phyloP scores from a whole-genome alignment of 2,329 filamentous ascomycete species.

The Polychaeton citri region DNA sequence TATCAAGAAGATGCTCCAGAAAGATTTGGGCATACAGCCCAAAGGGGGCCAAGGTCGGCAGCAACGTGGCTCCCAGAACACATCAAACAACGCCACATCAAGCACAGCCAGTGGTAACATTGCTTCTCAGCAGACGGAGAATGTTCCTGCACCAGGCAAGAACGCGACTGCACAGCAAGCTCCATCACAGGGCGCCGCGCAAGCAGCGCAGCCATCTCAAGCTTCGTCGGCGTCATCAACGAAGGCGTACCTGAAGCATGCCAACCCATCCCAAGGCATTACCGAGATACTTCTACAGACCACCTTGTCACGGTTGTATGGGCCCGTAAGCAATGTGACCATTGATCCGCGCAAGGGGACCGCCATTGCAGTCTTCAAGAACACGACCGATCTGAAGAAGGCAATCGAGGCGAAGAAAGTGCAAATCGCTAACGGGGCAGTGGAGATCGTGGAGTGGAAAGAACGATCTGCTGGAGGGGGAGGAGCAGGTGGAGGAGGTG shows the following conservation, averaged over 20 bases:
- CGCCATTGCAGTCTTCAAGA: slow-evolving; percentile 79
- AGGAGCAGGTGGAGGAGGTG: slow-evolving; percentile 6
- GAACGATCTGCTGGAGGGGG: slow-evolving; percentile 26
- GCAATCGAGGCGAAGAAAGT: slow-evolving; percentile 74
- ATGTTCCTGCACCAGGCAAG: slow-evolving; percentile 5
- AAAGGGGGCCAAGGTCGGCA: slow-evolving; percentile 14
- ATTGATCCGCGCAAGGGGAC: slow-evolving; percentile 93
- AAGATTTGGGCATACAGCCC: slow-evolving; percentile 45
- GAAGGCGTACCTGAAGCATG: slow-evolving; percentile 43
- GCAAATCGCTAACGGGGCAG: slow-evolving; percentile 67
- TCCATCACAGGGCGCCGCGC: slow-evolving; percentile 16
- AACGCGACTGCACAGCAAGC: slow-evolving; percentile 5
- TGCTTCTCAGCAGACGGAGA: slow-evolving; percentile 2
- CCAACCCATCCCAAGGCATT: slow-evolving; percentile 78
- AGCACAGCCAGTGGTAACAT: neutral
- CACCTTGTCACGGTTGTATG: slow-evolving; percentile 55
- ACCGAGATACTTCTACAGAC: slow-evolving; percentile 68
- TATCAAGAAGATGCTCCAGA: slow-evolving; percentile 43
- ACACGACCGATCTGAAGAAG: slow-evolving; percentile 57
- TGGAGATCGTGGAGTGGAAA: slow-evolving; percentile 76
- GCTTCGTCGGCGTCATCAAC: slow-evolving; percentile 21
- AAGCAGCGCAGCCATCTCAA: slow-evolving; percentile 14
- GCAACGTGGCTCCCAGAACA: slow-evolving; percentile 6
- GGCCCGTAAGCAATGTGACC: slow-evolving; percentile 64
- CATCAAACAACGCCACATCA: neutral